Percentiles rank a stretch among this genome's conserved stretches.
Conservation (phyloP, 2,329 filamentous ascomycete genomes). For the Pseudogymnoascus sp. region DNA sequence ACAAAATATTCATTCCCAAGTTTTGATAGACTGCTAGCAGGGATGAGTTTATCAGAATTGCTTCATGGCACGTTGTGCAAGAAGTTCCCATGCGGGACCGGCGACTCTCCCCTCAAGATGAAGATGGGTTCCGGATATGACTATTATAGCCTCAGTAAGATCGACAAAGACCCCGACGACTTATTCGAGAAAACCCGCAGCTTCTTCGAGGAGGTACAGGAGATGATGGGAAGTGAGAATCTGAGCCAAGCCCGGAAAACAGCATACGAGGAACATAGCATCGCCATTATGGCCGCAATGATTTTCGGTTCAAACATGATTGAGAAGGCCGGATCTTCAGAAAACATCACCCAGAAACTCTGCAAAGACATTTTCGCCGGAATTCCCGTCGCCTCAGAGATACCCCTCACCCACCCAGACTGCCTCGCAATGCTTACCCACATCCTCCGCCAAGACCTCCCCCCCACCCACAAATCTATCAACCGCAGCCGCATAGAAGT, state of each 20-base stretch:
- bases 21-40: not conserved
- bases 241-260: not conserved
- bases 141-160: not conserved
- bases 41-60: not conserved
- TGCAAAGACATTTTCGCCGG: slow-evolving; percentile 11
- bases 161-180: not conserved
- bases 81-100: not conserved
- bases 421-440: not conserved
- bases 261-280: not conserved
- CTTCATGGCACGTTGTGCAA: not conserved
- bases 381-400: not conserved
- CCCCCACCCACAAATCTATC: not conserved
- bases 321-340: slow-evolving; percentile 10
- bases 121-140: not conserved
- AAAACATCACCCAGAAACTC: not conserved
- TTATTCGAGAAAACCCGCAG: not conserved
- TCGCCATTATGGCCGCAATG: not conserved
- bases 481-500: slow-evolving; percentile 2
- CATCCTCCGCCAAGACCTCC: not conserved
- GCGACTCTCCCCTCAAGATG: not conserved
- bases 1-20: not conserved
- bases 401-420: not conserved
- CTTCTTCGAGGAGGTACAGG: not conserved
- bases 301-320: slow-evolving; percentile 13
- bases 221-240: not conserved